Conservation (phyloP, 768 basidiomycete species). For the Tephrocybe sp. region DNA sequence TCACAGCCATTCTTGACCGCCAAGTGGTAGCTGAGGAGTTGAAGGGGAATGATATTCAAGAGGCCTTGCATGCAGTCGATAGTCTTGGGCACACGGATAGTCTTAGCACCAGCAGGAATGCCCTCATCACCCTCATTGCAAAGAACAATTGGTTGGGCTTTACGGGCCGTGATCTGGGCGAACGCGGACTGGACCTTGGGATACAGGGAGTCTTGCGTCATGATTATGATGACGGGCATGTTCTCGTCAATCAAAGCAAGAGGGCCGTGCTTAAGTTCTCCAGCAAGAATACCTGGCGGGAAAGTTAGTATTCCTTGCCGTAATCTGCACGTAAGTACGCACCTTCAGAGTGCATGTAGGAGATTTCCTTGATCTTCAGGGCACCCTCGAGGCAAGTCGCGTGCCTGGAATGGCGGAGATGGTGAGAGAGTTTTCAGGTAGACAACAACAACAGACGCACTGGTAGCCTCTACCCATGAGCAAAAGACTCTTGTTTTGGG, state of each 20-base stretch:
- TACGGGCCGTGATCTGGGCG: slow-evolving; percentile 95
- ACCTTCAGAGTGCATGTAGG: slow-evolving; percentile 86
- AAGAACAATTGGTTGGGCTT: slow-evolving; percentile 91
- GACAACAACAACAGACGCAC: slow-evolving; percentile 39
- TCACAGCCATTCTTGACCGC: slow-evolving; percentile 95
- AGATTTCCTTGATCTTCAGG: slow-evolving; percentile 99
- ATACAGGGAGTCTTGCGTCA: slow-evolving; percentile 98
- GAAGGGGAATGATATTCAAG: slow-evolving; percentile 94
- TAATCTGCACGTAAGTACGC: slow-evolving; percentile 17
- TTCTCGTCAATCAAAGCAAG: slow-evolving; percentile 97
- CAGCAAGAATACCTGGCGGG: slow-evolving; percentile 80
- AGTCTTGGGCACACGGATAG: slow-evolving; percentile 92
- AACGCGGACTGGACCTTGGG: slow-evolving; percentile 98
- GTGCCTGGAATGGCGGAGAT: slow-evolving; percentile 44
- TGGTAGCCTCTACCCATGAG: slow-evolving; percentile 99
- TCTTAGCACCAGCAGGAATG: slow-evolving; percentile 71
- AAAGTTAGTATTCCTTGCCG: slow-evolving; percentile 8
- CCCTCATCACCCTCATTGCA: slow-evolving; percentile 90
- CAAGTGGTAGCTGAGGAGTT: slow-evolving; percentile 93
- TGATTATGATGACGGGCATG: slow-evolving; percentile 98
- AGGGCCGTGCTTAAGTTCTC: slow-evolving; percentile 98
- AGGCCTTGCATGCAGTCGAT: slow-evolving; percentile 94
- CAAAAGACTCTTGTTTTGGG: slow-evolving; percentile 81
- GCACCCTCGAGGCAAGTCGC: slow-evolving; percentile 98
- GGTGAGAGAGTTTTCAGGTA: slow-evolving; percentile 4